Conservation (phyloP, 106 monocot genomes). For the Hemerocallis citrina region DNA sequence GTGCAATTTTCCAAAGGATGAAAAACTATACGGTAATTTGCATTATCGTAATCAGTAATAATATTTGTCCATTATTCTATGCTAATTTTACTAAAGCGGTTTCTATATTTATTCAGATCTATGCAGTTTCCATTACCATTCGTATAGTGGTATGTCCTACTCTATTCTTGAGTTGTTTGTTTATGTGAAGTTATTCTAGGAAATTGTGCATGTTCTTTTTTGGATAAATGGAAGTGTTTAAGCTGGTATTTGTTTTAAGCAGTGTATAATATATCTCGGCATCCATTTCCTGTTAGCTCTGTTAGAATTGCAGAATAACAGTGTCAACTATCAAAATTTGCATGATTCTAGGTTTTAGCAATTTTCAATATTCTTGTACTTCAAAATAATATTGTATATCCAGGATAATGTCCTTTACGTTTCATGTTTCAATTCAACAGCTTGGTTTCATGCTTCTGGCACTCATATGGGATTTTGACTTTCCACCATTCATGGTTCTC, state of each 20-base stretch:
- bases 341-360: neutral
- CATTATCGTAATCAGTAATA: neutral
- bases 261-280: neutral
- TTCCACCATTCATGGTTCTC: slow-evolving; percentile 71
- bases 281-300: neutral
- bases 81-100: neutral
- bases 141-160: slow-evolving; percentile 56
- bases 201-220: neutral
- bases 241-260: neutral
- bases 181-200: neutral
- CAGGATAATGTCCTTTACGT: too few species aligned
- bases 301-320: neutral
- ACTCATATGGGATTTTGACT: slow-evolving; percentile 60
- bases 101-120: slow-evolving; percentile 42
- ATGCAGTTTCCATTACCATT: slow-evolving; percentile 71
- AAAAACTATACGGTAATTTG: slow-evolving; percentile 57
- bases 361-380: neutral
- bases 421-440: slow-evolving; percentile 13
- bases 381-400: too few species aligned
- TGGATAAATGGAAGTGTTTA: neutral
- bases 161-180: neutral
- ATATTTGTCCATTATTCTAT: neutral
- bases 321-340: neutral
- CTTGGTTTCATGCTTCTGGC: slow-evolving; percentile 64
- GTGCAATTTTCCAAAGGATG: slow-evolving; percentile 73